Evolutionary conservation across 2,329 filamentous ascomycete genomes (phyloP).

Genomic region (Neopestalotiopsis sp.): DNA sequence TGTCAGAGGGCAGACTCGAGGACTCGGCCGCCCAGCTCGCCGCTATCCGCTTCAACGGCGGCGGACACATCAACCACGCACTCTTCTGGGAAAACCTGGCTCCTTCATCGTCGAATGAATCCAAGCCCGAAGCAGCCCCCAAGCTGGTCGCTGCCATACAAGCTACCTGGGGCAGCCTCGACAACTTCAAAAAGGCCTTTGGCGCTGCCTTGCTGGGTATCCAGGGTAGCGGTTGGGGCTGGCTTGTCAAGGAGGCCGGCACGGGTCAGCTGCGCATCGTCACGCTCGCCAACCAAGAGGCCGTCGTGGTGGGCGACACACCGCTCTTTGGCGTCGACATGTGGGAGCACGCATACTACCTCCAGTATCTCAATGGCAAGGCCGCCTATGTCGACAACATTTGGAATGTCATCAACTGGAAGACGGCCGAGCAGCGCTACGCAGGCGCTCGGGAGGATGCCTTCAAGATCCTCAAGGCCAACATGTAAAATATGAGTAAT

Average conservation of each 20-base stretch:
- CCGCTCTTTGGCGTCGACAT: conserved; percentile 83
- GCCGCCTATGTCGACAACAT: conserved; percentile 77
- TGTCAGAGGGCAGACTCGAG: conserved; percentile 56
- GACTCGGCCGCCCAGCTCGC: conserved; percentile 69
- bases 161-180: conserved; percentile 70
- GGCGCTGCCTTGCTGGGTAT: conserved; percentile 69
- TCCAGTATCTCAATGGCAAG: conserved; percentile 81
- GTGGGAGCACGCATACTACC: conserved; percentile 94
- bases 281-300: conserved; percentile 88
- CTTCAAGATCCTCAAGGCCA: conserved; percentile 34
- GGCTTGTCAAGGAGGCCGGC: conserved; percentile 72
- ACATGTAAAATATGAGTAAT: conserved; percentile 26
- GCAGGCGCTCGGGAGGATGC: conserved; percentile 33
- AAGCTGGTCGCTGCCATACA: conserved; percentile 65
- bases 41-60: conserved; percentile 85
- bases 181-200: conserved; percentile 70
- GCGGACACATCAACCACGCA: conserved; percentile 91
- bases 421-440: conserved; percentile 69
- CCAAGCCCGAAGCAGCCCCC: conserved; percentile 61
- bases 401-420: conserved; percentile 82
- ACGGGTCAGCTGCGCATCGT: conserved; percentile 71
- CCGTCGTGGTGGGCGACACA: conserved; percentile 65
- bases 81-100: conserved; percentile 89
- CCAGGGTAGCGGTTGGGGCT: conserved; percentile 88
- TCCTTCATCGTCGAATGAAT: conserved; percentile 62